A percentile compares a stretch with the other conserved stretches of the same genome.
Evolutionary conservation across 2,329 filamentous ascomycete species (phyloP).

Genomic region (Aplosporella prunicola): DNA sequence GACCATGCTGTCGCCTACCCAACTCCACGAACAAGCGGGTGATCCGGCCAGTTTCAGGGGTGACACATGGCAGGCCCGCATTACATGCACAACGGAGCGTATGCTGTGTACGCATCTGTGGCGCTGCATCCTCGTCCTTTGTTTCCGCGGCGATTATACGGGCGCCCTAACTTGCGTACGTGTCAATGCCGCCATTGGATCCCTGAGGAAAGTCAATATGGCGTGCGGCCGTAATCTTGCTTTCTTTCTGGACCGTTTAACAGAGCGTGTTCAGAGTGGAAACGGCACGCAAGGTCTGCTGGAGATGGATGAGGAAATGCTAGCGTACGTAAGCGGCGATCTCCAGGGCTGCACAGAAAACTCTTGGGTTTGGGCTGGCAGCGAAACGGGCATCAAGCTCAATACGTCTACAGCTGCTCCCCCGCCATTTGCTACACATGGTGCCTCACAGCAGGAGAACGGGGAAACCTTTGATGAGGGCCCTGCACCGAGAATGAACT

Average conservation of each 20-base stretch:
- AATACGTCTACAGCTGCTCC: conserved; percentile 4
- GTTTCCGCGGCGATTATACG: conserved; percentile 64
- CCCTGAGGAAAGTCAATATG: conserved; percentile 60
- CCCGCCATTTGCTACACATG: conserved; percentile 10
- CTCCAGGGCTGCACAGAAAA: conserved; percentile 69
- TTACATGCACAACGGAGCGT: conserved; percentile 60
- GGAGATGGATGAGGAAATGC: conserved; percentile 72
- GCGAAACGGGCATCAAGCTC: conserved; percentile 32
- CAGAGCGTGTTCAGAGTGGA: conserved; percentile 43
- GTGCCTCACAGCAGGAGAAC: conserved; percentile 21
- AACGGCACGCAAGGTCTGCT: conserved; percentile 31
- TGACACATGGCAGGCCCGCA: conserved; percentile 42
- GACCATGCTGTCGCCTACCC: conserved; percentile 40
- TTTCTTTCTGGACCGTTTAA: conserved; percentile 67
- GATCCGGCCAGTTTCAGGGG: conserved; percentile 14
- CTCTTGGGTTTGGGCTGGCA: conserved; percentile 68
- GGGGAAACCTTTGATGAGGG: conserved; percentile 18
- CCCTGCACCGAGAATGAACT: conserved; percentile 40
- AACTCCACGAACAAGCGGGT: conserved; percentile 12
- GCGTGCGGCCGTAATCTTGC: conserved; percentile 72
- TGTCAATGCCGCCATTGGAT: conserved; percentile 59
- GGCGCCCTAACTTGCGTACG: conserved; percentile 65
- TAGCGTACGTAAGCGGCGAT: conserved; percentile 79
- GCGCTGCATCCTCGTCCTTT: conserved; percentile 72
- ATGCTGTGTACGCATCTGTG: conserved; percentile 78